Base-by-base conservation (phyloP, 805 yeast species). In the Candida cerambycidarum region DNA sequence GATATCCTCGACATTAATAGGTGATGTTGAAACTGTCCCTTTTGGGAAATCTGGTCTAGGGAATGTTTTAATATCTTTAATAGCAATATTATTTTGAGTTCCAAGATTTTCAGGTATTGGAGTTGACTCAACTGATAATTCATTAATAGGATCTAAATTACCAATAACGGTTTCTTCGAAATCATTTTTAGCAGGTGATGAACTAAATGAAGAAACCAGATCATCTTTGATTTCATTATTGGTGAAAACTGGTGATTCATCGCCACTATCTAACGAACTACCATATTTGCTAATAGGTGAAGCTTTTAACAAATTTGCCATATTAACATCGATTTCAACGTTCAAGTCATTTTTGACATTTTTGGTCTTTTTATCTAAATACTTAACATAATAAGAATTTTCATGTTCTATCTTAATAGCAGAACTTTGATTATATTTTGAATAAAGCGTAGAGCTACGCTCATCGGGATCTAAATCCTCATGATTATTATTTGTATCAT, bases 251-350 rank as follows among this genome's bases (percentile, higher is more conserved):
- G 72, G 71, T 10, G 76, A 66, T 41, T 63, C 62, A 35, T 68
- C 72, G n/a, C 29, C 29, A 49, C 75, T 67, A 21, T 71, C 78
- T 4, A 65, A 42, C 1, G 77, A 71, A 3, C 76, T 70, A 36
- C 67, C 61, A 42, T 57, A 59, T 13, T 40, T 32, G 14, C 42
- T 30, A 24, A 11, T 19, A 6, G 44, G 42, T 12, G 45, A 38
- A 43, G 25, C 33, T 15, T 45, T 32, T 14, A 67, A 53, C 16
- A 75, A 59, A 38, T 56, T 59, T 2, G 80, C 78, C 71, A 72
- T 63, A 25, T 73, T 65, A n/a, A 65, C 68, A 17, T 71, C 75
- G 32, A 75, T 72, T 41, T 73, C 78, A 32, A 71, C 51, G 43
- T 69, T 74, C 38, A 59, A 48, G 39, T 59, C 61, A 21, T 48